A percentile compares a stretch with the other conserved stretches of the same genome.
Conservation (phyloP, 2,329 filamentous ascomycete species). For the Hypoxylon rubiginosum region DNA sequence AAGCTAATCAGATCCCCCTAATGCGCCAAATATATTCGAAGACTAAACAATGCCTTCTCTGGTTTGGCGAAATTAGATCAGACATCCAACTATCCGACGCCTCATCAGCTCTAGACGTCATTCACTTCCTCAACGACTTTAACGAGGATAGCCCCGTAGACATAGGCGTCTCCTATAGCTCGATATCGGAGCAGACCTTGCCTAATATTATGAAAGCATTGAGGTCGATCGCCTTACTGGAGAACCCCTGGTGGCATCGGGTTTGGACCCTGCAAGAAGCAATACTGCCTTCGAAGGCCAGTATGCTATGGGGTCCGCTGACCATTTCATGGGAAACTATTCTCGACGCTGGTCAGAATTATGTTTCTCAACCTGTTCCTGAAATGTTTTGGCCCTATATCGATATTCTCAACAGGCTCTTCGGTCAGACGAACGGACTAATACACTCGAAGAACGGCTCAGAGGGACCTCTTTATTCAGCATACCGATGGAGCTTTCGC, state of each 20-base stretch:
- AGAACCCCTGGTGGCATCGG: slow-evolving; percentile 12
- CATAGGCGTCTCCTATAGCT: not conserved
- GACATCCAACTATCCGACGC: slow-evolving; percentile 9
- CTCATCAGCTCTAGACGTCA: not conserved
- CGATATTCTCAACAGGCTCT: not conserved
- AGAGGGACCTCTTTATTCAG: not conserved
- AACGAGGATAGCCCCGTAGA: not conserved
- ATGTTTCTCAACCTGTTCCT: not conserved
- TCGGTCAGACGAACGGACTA: not conserved
- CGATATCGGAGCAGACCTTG: not conserved
- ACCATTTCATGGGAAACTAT: slow-evolving; percentile 5
- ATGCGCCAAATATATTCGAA: slow-evolving; percentile 17
- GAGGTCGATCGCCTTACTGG: not conserved
- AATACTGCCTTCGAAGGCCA: not conserved
- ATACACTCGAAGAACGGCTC: not conserved
- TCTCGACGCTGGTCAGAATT: not conserved
- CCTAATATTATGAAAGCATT: slow-evolving; percentile 1
- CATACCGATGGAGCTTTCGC: slow-evolving; percentile 14
- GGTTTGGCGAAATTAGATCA: slow-evolving; percentile 10
- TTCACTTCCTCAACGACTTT: not conserved
- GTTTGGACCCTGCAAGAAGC: slow-evolving; percentile 14
- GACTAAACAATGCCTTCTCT: slow-evolving; percentile 4
- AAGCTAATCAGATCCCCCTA: slow-evolving; percentile 10
- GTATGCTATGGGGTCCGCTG: slow-evolving; percentile 6
- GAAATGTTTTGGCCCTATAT: not conserved